phyloP scores from a whole-genome alignment of 306 rosid genomes.

The Inga leiocalycina region DNA sequence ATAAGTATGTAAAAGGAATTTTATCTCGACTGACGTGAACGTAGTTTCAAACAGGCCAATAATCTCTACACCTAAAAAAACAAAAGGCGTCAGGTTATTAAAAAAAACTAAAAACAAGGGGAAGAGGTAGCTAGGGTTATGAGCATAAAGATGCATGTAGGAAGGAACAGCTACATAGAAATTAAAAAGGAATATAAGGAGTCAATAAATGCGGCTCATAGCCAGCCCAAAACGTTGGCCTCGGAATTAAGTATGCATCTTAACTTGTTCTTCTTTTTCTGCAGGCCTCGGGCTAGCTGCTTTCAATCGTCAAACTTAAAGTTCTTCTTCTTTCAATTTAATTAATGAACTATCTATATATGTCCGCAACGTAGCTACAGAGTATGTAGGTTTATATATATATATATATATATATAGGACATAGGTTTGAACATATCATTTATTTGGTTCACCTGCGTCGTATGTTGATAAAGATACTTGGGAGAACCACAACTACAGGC shows the following conservation, averaged over 20 bases:
- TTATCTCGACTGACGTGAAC: no score
- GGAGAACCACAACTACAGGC: not conserved
- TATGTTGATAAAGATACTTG: not conserved
- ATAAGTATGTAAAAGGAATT: no score
- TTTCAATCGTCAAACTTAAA: conserved; percentile 37
- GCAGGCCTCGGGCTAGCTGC: not conserved
- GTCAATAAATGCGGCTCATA: conserved; percentile 70
- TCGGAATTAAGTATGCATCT: not conserved
- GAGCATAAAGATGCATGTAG: not conserved
- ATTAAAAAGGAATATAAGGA: not conserved
- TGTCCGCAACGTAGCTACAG: no score
- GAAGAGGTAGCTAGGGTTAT: not conserved
- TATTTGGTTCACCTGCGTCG: not conserved
- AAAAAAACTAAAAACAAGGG: no score
- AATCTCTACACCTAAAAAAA: no score
- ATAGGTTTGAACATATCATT: not conserved
- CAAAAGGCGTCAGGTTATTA: no score
- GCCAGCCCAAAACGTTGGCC: conserved; percentile 11
- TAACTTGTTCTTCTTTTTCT: conserved; percentile 4
- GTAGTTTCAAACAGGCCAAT: no score
- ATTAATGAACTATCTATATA: not conserved
- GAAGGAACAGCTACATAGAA: not conserved
- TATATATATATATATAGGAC: not conserved
- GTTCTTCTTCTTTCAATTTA: conserved; percentile 3
- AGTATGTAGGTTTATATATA: not conserved